Evolutionary conservation across 805 yeast species (phyloP), one percentile per base, ranked within the genome.

Genomic region (Ogataea pignaliae): DNA sequence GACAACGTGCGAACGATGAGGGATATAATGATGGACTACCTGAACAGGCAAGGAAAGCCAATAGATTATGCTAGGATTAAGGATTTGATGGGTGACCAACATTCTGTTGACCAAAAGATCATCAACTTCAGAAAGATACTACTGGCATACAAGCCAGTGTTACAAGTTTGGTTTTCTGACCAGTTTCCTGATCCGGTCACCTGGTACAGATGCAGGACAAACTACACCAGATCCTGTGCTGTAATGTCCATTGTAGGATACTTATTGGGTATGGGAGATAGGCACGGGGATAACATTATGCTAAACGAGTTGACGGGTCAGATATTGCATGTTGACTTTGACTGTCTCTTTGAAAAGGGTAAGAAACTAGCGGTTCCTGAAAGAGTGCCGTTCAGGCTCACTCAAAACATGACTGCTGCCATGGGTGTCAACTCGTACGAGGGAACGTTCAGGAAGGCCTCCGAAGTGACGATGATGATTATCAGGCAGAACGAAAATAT

Each of bases 171-270:
- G 97, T 90, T 87, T 58, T 72, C 88, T 17, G 90, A 88, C 45
- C 83, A 79, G 41, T 91, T 89, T 54, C 88, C 97, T 0, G 96
- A 90, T 51, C 96, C 98, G 0, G 77, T 81, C 8, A 69, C 79
- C 1, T 93, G 99, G 99, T 85, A 88, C 48, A 73, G 74, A 36
- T 86, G 91, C 1, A 68, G 98, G 43, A 83, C 81, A 39, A 71
- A 73, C 31, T 95, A 77, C 59, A 81, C 87, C 0, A 71, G 95
- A 43, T 81, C 96, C 0, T 72, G 85, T 26, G 97, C 97, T 0
- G 98, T 91, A 0, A 93, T 95, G 99, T 89, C 97, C 0, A 88
- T 93, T 71, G 96, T 91, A 5, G 99, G 99, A 0, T 88, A 87
- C 60, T 79, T 93, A 37, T 71, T 93, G 26, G 99, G 99, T 9